These are phyloP conservation scores for Apiospora hydei DNA, from an alignment of 2,329 filamentous ascomycete species.

Conservation along the genomic window DNA sequence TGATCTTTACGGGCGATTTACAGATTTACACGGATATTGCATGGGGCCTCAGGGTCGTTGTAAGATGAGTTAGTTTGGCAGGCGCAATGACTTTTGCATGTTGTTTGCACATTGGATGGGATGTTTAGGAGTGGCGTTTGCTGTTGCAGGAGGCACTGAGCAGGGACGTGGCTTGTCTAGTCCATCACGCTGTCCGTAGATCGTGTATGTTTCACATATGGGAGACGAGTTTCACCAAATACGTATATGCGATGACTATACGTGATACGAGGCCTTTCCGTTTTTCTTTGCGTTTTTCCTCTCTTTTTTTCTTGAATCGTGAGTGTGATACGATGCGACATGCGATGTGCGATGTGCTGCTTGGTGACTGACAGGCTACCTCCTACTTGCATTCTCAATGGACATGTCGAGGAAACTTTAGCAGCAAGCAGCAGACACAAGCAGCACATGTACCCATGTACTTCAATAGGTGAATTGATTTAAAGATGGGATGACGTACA, in stretches of 20 bases:
- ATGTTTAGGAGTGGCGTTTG: background rate
- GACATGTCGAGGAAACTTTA: background rate
- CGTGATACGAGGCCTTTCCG: background rate
- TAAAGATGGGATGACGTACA: conserved; percentile 4
- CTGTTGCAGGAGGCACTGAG: background rate
- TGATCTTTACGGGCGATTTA: background rate
- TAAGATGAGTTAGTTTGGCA: conserved; percentile 10
- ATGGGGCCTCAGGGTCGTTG: conserved; percentile 24
- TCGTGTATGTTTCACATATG: conserved; percentile 5
- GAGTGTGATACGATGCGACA: background rate
- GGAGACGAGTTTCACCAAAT: background rate
- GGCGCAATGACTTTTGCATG: conserved; percentile 2
- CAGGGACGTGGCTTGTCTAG: background rate
- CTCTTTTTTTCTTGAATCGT: no score
- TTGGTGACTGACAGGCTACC: background rate
- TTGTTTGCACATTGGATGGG: background rate
- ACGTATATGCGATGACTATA: background rate
- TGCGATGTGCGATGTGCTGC: background rate
- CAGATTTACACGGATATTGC: conserved; percentile 13
- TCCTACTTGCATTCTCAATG: no score
- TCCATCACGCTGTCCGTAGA: background rate
- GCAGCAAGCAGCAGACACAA: background rate
- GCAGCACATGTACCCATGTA: background rate
- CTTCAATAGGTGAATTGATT: background rate
- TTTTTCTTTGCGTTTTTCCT: background rate